Evolutionary conservation across 495 filamentous ascomycete species (phyloP).

Genomic region (Aspergillus panamensis): DNA sequence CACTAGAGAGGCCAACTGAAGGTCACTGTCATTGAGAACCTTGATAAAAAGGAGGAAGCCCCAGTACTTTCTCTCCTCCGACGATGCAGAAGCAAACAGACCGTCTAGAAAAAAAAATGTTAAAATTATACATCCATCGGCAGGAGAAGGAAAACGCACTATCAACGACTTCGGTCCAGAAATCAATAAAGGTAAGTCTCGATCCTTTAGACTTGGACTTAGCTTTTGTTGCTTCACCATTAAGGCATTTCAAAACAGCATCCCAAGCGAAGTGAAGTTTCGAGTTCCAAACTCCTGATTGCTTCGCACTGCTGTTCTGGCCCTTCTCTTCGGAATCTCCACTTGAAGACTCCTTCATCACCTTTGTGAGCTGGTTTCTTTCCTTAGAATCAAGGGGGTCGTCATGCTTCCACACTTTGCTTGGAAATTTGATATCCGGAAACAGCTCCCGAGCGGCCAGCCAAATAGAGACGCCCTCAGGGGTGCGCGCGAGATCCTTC

Average conservation of each 20-base stretch:
- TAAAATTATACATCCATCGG: conserved; percentile 8
- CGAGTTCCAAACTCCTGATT: conserved; percentile 70
- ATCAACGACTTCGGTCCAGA: conserved; percentile 90
- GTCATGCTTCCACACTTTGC: conserved; percentile 67
- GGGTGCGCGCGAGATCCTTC: conserved; percentile 65
- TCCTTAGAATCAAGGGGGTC: conserved; percentile 65
- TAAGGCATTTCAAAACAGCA: conserved; percentile 55
- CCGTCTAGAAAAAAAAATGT: conserved; percentile 51
- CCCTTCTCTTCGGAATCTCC: conserved; percentile 46
- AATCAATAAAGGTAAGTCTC: conserved; percentile 59
- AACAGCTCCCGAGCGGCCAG: conserved; percentile 61
- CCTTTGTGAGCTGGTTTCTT: conserved; percentile 59
- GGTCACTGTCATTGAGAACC: conserved; percentile 52
- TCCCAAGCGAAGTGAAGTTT: conserved; percentile 89
- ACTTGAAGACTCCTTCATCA: conserved; percentile 72
- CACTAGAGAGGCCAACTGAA: conserved; percentile 48
- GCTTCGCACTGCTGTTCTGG: conserved; percentile 44
- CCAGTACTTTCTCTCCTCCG: conserved; percentile 83
- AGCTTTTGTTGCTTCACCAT: conserved; percentile 24
- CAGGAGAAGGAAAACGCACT: conserved; percentile 47
- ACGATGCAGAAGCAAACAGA: conserved; percentile 74
- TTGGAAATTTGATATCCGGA: conserved; percentile 59
- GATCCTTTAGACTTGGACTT: conserved; percentile 33
- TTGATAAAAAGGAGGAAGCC: conserved; percentile 84
- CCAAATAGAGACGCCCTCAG: conserved; percentile 90